These are phyloP conservation scores for Corymbia citriodora DNA, from an alignment of 441 rosid species.

Conservation along the genomic window DNA sequence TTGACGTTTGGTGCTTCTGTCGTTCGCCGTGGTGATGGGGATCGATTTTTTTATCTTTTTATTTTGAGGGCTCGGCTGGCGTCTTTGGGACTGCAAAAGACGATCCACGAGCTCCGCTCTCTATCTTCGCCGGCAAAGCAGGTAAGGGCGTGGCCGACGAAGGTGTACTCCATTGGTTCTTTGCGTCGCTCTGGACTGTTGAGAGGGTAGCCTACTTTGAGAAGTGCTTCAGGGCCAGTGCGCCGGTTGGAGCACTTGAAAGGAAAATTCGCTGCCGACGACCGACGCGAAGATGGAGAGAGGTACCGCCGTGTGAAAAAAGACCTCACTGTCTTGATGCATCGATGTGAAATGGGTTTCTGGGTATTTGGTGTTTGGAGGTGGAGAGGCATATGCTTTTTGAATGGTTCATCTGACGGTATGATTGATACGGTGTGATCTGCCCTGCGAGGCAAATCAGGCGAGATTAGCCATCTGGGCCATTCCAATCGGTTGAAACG, in stretches of 20 bases:
- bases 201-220: neutral
- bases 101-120: constrained; percentile 24
- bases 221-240: neutral
- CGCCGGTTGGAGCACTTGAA: constrained; percentile 12
- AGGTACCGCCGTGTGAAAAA: neutral
- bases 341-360: neutral
- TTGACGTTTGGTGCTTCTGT: neutral
- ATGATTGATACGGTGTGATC: neutral
- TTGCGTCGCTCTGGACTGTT: constrained; percentile 29
- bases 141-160: neutral
- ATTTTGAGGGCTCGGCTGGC: constrained; percentile 27
- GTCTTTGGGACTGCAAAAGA: constrained; percentile 30
- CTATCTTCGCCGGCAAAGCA: constrained; percentile 3
- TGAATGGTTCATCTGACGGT: neutral
- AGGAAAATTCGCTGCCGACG: neutral
- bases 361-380: neutral
- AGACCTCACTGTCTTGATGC: neutral
- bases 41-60: neutral
- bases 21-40: neutral
- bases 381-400: neutral
- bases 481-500: neutral
- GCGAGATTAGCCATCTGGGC: neutral
- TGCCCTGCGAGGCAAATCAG: neutral
- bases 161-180: neutral
- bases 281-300: neutral